These are phyloP conservation scores for Ogataea nonfermentans DNA, from an alignment of 805 yeast species.

Conservation along the genomic window DNA sequence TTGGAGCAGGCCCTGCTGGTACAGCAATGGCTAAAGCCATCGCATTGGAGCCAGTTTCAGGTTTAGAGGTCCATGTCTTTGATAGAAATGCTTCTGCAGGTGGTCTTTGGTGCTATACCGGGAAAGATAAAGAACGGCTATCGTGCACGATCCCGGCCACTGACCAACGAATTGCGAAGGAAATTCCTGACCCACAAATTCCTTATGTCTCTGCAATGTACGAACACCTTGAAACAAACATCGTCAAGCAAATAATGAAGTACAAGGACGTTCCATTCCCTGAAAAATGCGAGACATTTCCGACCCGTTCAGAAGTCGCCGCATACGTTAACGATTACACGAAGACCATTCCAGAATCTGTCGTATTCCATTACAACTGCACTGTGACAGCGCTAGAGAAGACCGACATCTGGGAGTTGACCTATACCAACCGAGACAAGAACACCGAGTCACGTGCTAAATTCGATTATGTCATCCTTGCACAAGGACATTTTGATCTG, in stretches of 20 bases:
- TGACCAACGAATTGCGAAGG: conserved; percentile 17
- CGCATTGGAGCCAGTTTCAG: conserved; percentile 32
- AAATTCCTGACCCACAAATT: conserved; percentile 13
- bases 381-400: conserved; percentile 39
- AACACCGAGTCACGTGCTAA: neutral
- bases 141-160: conserved; percentile 27
- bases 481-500: conserved; percentile 48
- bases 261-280: conserved; percentile 33
- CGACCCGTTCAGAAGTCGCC: conserved; percentile 58
- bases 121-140: conserved; percentile 24
- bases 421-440: conserved; percentile 10
- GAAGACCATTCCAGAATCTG: conserved; percentile 38
- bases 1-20: conserved; percentile 38
- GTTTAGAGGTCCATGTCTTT: conserved; percentile 23
- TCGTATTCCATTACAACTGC: conserved; percentile 37
- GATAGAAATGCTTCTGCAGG: conserved; percentile 34
- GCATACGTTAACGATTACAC: conserved; percentile 60
- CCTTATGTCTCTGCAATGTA: conserved; percentile 35
- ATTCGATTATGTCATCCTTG: conserved; percentile 41
- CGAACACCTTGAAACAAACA: conserved; percentile 35
- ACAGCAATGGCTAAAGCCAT: conserved; percentile 35
- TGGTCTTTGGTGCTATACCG: conserved; percentile 36
- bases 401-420: conserved; percentile 28
- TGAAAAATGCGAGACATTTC: conserved; percentile 48
- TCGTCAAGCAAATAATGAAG: conserved; percentile 32